Evolutionary conservation across 2,329 filamentous ascomycete species (phyloP).

Genomic region (Penicillium sp.): DNA sequence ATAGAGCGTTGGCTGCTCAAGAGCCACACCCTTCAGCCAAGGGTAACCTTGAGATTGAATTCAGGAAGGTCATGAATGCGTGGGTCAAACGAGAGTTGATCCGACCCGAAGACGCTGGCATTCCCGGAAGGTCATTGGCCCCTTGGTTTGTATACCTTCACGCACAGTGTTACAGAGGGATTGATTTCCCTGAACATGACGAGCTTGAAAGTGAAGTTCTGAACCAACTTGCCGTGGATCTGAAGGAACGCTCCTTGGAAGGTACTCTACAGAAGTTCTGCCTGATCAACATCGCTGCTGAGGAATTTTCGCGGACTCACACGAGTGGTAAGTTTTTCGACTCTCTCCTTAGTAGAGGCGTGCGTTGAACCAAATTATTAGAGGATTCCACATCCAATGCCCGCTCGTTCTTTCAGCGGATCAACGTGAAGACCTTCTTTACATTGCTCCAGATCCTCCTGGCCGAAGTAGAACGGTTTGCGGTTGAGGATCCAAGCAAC

Average conservation of each 20-base stretch:
- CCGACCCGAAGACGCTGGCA: constrained; percentile 43
- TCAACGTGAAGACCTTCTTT: constrained; percentile 71
- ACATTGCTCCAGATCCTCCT: constrained; percentile 62
- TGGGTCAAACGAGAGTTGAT: constrained; percentile 50
- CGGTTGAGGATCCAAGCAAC: constrained; percentile 40
- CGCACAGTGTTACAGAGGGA: constrained; percentile 70
- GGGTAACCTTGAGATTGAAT: constrained; percentile 70
- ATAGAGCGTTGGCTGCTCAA: constrained; percentile 67
- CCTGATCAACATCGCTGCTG: constrained; percentile 76
- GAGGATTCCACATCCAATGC: constrained; percentile 43
- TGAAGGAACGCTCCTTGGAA: constrained; percentile 60
- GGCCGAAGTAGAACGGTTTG: constrained; percentile 58
- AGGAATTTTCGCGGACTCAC: constrained; percentile 55
- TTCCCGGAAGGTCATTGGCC: constrained; percentile 52
- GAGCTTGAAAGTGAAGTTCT: constrained; percentile 81
- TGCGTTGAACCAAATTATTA: no score
- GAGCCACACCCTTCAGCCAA: constrained; percentile 66
- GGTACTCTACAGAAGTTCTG: constrained; percentile 67
- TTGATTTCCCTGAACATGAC: constrained; percentile 63
- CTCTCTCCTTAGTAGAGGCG: no score
- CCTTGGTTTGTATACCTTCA: constrained; percentile 82
- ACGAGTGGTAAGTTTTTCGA: no score
- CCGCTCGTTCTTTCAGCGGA: constrained; percentile 56
- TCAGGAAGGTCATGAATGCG: constrained; percentile 54
- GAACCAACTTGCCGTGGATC: constrained; percentile 62